These are phyloP conservation scores for Alternaria sp. DNA, from an alignment of 2,329 filamentous ascomycete species.

Conservation along the genomic window DNA sequence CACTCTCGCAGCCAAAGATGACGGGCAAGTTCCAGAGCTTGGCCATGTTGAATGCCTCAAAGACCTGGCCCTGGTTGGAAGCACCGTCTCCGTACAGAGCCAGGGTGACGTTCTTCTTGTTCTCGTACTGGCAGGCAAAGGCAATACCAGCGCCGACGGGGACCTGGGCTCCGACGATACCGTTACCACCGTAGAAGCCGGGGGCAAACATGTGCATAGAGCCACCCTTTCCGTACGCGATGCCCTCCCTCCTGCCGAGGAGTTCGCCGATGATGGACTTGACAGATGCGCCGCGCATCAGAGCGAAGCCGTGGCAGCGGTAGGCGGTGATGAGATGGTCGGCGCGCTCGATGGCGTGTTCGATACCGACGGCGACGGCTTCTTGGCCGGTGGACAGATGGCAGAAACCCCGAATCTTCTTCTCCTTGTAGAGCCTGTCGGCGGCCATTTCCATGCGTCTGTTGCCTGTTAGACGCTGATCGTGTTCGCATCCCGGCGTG, in stretches of 20 bases:
- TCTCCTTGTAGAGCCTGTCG: constrained; percentile 99
- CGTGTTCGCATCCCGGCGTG: neutral
- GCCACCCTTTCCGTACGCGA: constrained; percentile 97
- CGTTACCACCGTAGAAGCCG: constrained; percentile 98
- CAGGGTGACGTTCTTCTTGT: constrained; percentile 83
- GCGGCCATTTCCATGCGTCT: constrained; percentile 99
- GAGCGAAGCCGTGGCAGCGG: constrained; percentile 96
- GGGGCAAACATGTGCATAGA: constrained; percentile 99
- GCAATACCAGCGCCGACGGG: constrained; percentile 95
- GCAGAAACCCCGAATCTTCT: constrained; percentile 99
- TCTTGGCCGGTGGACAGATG: constrained; percentile 98
- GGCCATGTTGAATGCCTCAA: constrained; percentile 99
- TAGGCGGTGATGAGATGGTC: constrained; percentile 98
- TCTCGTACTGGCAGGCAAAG: constrained; percentile 95
- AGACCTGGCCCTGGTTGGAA: constrained; percentile 98
- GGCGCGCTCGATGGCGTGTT: constrained; percentile 88
- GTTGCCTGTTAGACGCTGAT: constrained; percentile 22
- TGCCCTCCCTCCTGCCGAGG: constrained; percentile 90
- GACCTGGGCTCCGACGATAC: constrained; percentile 98
- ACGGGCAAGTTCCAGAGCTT: constrained; percentile 97
- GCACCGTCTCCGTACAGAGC: constrained; percentile 97
- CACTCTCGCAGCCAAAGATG: constrained; percentile 98
- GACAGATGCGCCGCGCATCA: constrained; percentile 88
- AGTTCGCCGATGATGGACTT: constrained; percentile 29
- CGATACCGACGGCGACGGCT: constrained; percentile 95